Conservation (phyloP, 352 stramenopile genomes). For the Pythium brassicae region DNA sequence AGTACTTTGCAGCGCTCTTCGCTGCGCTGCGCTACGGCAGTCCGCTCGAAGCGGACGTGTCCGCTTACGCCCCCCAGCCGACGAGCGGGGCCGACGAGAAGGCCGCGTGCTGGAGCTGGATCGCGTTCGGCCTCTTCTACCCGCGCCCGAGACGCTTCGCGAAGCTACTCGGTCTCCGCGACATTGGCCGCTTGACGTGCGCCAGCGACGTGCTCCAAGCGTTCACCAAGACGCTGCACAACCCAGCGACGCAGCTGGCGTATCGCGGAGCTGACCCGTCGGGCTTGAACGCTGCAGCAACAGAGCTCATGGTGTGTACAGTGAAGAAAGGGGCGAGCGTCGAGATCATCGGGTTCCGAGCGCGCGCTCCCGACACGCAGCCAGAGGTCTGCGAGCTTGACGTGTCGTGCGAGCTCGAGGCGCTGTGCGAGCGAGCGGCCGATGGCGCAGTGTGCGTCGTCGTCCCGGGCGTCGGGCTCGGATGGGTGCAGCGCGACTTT, state of each 20-base stretch:
- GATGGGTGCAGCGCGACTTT: not conserved
- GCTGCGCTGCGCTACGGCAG: slow-evolving; percentile 3
- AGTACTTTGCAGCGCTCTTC: slow-evolving; percentile 1
- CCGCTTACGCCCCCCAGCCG: not conserved
- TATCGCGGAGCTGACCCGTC: not conserved
- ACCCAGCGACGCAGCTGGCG: slow-evolving; percentile 1
- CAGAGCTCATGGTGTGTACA: not conserved
- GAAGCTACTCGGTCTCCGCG: slow-evolving; percentile 1
- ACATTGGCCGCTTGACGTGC: not conserved
- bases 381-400: not conserved
- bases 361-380: too few relatives aligned
- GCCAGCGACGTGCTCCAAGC: not conserved
- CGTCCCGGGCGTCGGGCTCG: not conserved
- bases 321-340: not conserved
- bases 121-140: slow-evolving; percentile 20
- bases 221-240: slow-evolving; percentile 1
- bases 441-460: slow-evolving; percentile 6
- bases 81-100: not conserved
- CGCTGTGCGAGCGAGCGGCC: slow-evolving; percentile 5
- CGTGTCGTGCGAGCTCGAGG: slow-evolving; percentile 12
- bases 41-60: not conserved
- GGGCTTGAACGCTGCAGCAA: too few relatives aligned
- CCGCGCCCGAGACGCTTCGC: slow-evolving; percentile 14
- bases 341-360: not conserved
- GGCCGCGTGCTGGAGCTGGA: slow-evolving; percentile 10